A percentile compares a stretch with the other conserved stretches of the same genome.
phyloP scores from a whole-genome alignment of 352 stramenopile species.

The Globisporangium iwayamae region DNA sequence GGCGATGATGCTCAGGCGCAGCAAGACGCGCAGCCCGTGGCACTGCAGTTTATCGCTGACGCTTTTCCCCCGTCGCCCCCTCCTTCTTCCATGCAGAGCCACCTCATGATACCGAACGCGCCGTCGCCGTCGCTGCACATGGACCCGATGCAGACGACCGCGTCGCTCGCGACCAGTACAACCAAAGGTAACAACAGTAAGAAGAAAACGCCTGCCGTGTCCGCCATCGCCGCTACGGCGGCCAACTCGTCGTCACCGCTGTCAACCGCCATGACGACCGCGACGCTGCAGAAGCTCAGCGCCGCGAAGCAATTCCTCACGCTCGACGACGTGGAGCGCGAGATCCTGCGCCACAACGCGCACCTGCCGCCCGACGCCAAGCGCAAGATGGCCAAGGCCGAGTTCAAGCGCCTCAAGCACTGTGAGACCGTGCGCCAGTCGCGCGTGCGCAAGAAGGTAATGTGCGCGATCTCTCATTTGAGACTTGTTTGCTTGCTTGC shows the following conservation, averaged over 20 bases:
- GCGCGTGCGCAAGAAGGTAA: conserved; percentile 68
- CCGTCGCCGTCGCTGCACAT: conserved; percentile 32
- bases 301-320: conserved; percentile 36
- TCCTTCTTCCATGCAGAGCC: conserved; percentile 17
- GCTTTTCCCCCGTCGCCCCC: conserved; percentile 30
- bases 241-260: not conserved
- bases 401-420: conserved; percentile 74
- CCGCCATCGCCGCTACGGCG: not conserved
- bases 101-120: conserved; percentile 30
- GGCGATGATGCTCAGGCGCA: too few species aligned
- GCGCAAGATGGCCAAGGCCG: conserved; percentile 56
- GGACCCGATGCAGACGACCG: conserved; percentile 18
- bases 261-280: conserved; percentile 6
- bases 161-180: conserved; percentile 5
- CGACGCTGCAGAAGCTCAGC: conserved; percentile 6
- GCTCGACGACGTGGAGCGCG: conserved; percentile 58
- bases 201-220: not conserved
- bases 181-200: not conserved
- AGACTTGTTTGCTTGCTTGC: not conserved
- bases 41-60: conserved; percentile 4
- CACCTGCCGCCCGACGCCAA: conserved; percentile 39
- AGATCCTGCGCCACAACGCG: conserved; percentile 38
- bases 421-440: conserved; percentile 78
- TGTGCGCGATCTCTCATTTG: not conserved
- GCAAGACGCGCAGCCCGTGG: not conserved